Conservation (phyloP, 2,329 filamentous ascomycete genomes). For the Hypoxylon sp. region DNA sequence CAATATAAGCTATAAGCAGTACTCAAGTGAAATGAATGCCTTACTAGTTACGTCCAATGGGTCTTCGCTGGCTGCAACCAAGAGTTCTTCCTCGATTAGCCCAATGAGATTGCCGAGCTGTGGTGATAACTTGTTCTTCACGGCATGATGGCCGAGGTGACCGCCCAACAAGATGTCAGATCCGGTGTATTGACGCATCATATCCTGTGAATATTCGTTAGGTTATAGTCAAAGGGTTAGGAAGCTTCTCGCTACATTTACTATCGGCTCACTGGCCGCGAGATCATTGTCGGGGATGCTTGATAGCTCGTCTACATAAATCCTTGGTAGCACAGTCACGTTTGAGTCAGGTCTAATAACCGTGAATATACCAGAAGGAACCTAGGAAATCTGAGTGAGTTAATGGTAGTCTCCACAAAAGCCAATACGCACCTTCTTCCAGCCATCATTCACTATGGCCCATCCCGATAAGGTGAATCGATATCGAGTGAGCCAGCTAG, state of each 20-base stretch:
- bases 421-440: background rate
- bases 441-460: background rate
- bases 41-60: background rate
- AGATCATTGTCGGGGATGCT: background rate
- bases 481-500: background rate
- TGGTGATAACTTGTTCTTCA: slow-evolving; percentile 6
- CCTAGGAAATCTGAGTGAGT: background rate
- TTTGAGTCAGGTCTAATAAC: slow-evolving; percentile 5
- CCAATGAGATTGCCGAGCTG: background rate
- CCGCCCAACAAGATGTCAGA: background rate
- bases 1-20: background rate
- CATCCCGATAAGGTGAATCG: slow-evolving; percentile 4
- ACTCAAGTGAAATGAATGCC: background rate
- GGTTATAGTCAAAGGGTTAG: background rate
- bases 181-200: slow-evolving; percentile 4
- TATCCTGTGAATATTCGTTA: background rate
- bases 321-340: background rate
- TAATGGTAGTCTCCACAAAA: background rate
- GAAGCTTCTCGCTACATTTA: background rate
- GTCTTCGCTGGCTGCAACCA: slow-evolving; percentile 3
- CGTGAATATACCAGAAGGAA: background rate
- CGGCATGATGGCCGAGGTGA: slow-evolving; percentile 1
- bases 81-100: slow-evolving; percentile 3
- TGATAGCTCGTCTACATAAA: slow-evolving; percentile 1
- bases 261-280: slow-evolving; percentile 1